Conservation (phyloP, 306 rosid species). For the Boehmeria nivea region DNA sequence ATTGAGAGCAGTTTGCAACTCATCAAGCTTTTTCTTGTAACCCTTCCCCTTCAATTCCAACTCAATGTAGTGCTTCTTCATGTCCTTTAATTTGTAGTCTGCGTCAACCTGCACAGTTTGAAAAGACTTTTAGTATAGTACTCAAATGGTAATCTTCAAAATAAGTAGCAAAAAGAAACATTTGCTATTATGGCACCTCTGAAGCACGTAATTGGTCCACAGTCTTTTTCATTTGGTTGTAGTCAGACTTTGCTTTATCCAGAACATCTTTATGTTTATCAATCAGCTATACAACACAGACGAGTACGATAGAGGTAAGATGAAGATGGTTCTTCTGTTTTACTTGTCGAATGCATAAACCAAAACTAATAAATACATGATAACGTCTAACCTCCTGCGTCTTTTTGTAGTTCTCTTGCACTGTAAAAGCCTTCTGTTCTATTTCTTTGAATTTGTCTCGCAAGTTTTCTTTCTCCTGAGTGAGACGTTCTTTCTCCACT, state of each 20-base stretch:
- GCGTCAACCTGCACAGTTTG: constrained; percentile 64
- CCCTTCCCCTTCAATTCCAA: constrained; percentile 71
- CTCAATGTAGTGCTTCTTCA: constrained; percentile 71
- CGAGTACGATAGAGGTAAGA: constrained; percentile 9
- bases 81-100: constrained; percentile 76
- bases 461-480: constrained; percentile 58
- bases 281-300: constrained; percentile 46
- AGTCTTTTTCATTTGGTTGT: constrained; percentile 57
- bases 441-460: constrained; percentile 60
- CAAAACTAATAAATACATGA: neutral
- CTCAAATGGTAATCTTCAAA: neutral
- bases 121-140: neutral
- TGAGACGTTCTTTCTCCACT: constrained; percentile 64
- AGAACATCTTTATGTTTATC: constrained; percentile 57
- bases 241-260: constrained; percentile 60
- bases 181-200: constrained; percentile 49
- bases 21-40: constrained; percentile 67
- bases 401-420: constrained; percentile 60
- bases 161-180: constrained; percentile 8
- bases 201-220: constrained; percentile 75
- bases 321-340: neutral
- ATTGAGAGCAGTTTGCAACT: constrained; percentile 57
- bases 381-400: constrained; percentile 58
- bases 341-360: neutral
- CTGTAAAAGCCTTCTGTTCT: constrained; percentile 75